Conservation (phyloP, 179 eudicot species). For the Drosera spatulata region DNA sequence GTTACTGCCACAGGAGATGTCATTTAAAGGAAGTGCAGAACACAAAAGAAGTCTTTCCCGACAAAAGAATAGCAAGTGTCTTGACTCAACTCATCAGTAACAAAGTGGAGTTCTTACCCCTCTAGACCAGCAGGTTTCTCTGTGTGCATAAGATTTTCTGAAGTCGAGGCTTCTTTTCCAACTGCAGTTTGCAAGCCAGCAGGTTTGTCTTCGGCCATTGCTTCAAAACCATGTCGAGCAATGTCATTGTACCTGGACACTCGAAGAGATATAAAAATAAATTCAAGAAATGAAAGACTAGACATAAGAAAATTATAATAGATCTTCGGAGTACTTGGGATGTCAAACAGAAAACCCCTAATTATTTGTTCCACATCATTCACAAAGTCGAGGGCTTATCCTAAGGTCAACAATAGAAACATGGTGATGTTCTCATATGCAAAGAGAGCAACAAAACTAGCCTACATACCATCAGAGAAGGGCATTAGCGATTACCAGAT, state of each 20-base stretch:
- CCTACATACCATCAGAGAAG: not conserved
- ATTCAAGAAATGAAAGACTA: slow-evolving; percentile 1
- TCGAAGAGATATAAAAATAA: slow-evolving; percentile 5
- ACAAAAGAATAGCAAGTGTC: no score
- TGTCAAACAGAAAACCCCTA: no score
- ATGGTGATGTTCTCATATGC: no score
- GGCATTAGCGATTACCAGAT: slow-evolving; percentile 48
- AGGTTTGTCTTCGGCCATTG: slow-evolving; percentile 38
- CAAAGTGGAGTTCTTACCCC: slow-evolving; percentile 34
- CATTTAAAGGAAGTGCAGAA: not conserved
- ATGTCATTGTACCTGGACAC: slow-evolving; percentile 83
- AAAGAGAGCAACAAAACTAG: no score
- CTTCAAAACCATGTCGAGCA: slow-evolving; percentile 76
- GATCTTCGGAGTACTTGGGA: no score
- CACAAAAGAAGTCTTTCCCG: no score
- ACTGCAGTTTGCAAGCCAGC: slow-evolving; percentile 12
- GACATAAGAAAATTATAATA: not conserved
- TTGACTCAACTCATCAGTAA: not conserved
- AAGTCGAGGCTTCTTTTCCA: slow-evolving; percentile 27
- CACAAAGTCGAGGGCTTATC: no score
- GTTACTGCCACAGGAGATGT: not conserved
- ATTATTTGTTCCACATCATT: no score
- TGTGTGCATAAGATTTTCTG: slow-evolving; percentile 16
- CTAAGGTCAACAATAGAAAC: no score
- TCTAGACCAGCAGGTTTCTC: slow-evolving; percentile 62